Conservation (phyloP, 257 asterid genomes). For the Gentiana macrophylla region DNA sequence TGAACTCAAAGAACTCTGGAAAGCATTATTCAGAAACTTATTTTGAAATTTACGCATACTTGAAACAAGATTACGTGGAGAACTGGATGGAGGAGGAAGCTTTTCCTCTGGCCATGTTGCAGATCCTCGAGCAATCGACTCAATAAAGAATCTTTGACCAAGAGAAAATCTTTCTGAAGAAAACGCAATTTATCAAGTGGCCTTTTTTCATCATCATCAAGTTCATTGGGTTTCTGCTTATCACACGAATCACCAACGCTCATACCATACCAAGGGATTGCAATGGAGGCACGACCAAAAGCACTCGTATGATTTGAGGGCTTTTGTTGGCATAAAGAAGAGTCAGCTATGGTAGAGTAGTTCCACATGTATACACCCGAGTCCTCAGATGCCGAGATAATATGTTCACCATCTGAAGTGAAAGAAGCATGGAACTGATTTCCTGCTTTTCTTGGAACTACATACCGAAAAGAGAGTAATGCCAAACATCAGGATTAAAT, state of each 20-base stretch:
- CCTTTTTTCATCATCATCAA: too few species aligned
- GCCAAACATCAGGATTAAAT: neutral
- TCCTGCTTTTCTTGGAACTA: slow-evolving; percentile 62
- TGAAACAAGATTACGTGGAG: slow-evolving; percentile 18
- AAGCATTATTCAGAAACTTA: slow-evolving; percentile 58
- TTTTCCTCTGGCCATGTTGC: slow-evolving; percentile 99
- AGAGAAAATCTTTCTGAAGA: slow-evolving; percentile 45
- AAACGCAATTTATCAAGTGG: slow-evolving; percentile 40
- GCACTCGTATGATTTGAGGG: slow-evolving; percentile 46
- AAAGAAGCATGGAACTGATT: slow-evolving; percentile 54
- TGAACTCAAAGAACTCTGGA: slow-evolving; percentile 50
- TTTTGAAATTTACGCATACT: slow-evolving; percentile 53
- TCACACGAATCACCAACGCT: slow-evolving; percentile 12
- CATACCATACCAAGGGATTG: slow-evolving; percentile 78
- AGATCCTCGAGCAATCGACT: slow-evolving; percentile 50
- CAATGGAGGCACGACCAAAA: slow-evolving; percentile 67
- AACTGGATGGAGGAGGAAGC: slow-evolving; percentile 48
- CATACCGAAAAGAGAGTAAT: slow-evolving; percentile 2
- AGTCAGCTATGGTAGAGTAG: slow-evolving; percentile 14
- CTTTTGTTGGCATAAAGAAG: slow-evolving; percentile 31
- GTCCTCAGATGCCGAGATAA: slow-evolving; percentile 74
- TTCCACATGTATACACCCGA: slow-evolving; percentile 70
- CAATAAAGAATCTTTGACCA: slow-evolving; percentile 47
- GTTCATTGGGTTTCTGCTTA: slow-evolving; percentile 16
- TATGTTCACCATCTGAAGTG: slow-evolving; percentile 62